Evolutionary conservation across 805 yeast genomes (phyloP).

Genomic region (Lipomyces yamanashiensis): DNA sequence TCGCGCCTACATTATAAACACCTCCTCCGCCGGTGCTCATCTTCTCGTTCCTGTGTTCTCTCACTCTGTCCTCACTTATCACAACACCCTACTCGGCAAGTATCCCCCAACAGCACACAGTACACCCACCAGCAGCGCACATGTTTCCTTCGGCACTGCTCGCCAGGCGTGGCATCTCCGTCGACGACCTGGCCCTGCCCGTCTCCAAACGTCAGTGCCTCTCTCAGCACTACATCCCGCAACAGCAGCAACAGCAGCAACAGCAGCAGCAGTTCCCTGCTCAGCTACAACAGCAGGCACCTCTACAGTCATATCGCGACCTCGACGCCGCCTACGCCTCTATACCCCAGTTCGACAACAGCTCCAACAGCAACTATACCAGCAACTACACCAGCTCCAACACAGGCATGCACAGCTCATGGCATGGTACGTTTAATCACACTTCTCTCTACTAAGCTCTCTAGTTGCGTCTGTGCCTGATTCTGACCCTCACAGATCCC

Average conservation of each 20-base stretch:
- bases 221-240: background rate
- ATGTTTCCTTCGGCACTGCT: constrained; percentile 14
- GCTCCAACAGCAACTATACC: background rate
- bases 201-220: constrained; percentile 8
- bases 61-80: too few species aligned
- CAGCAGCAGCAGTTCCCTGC: background rate
- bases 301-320: background rate
- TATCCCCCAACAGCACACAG: too few species aligned
- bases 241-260: background rate
- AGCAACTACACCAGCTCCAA: background rate
- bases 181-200: constrained; percentile 7
- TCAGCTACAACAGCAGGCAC: background rate
- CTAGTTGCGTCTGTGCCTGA: background rate
- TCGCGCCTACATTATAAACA: too few species aligned
- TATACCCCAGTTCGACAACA: background rate
- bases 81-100: too few species aligned
- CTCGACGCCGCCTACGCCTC: constrained; percentile 6
- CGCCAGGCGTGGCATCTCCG: constrained; percentile 9
- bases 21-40: too few species aligned
- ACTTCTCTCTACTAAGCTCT: background rate
- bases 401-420: background rate
- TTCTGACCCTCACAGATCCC: background rate
- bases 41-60: too few species aligned
- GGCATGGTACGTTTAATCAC: background rate
- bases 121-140: too few species aligned